A percentile compares a stretch with the other conserved stretches of the same genome.
These are phyloP conservation scores for Endoconidiophora polonica DNA, from an alignment of 2,329 filamentous ascomycete species.

Conservation along the genomic window DNA sequence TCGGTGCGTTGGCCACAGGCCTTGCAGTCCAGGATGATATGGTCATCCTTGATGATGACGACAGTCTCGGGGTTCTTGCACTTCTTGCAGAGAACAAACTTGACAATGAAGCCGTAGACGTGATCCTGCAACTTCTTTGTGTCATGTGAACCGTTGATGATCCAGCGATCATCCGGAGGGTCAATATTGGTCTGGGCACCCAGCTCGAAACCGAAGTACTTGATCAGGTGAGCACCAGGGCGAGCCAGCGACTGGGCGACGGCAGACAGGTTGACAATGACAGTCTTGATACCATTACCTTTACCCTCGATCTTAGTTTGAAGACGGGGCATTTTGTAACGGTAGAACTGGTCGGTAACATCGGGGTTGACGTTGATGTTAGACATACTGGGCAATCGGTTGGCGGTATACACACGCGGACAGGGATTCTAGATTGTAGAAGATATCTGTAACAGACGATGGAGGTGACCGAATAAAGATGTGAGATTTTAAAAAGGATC, in stretches of 20 bases:
- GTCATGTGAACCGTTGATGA: constrained; percentile 98
- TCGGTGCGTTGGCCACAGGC: constrained; percentile 87
- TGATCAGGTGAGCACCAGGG: constrained; percentile 90
- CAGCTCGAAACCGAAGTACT: constrained; percentile 98
- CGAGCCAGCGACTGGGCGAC: constrained; percentile 85
- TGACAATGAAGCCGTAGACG: constrained; percentile 94
- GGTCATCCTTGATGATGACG: constrained; percentile 82
- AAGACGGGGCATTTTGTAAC: constrained; percentile 99
- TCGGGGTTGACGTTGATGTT: constrained; percentile 97
- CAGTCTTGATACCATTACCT: constrained; percentile 97
- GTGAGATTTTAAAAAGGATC: background rate
- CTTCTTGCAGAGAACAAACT: constrained; percentile 98
- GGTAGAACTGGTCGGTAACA: constrained; percentile 97
- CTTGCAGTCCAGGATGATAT: constrained; percentile 93
- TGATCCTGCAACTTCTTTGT: constrained; percentile 92
- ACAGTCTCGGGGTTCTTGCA: constrained; percentile 99
- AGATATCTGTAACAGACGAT: background rate
- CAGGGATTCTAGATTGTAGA: background rate
- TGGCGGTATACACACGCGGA: background rate
- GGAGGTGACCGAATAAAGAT: background rate
- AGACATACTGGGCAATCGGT: constrained; percentile 55
- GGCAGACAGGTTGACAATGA: constrained; percentile 90
- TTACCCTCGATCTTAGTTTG: constrained; percentile 99
- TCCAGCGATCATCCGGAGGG: constrained; percentile 95
- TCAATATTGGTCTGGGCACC: constrained; percentile 98